Base-by-base conservation (phyloP, 345 rosid genomes). In the Brassica juncea region DNA sequence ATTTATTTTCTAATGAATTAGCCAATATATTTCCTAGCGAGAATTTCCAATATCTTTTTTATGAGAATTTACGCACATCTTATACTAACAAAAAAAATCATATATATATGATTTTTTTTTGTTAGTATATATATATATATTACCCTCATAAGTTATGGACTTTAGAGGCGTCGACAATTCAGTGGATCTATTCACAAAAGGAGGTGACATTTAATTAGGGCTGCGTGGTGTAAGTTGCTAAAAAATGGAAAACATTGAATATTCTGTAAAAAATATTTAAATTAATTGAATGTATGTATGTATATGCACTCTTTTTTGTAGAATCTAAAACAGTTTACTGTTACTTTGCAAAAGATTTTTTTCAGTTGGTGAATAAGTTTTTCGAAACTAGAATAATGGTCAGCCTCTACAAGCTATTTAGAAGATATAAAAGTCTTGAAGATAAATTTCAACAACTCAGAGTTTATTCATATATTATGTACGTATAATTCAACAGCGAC, bases 141-240 rank as follows among this genome's bases (percentile, higher is more conserved):
- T 64, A 59, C 66, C 49, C 76, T 72, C 72, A 80, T 74, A 69
- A 80, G 75, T 55, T 74, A 63, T 80, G 72, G 76, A 74, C 72
- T 70, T 61, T 74, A 27, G 82, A 80, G 75, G 28, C 61, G 72
- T 69, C 71, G 75, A 54, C 68, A 28, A 74, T 80, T 74, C 72
- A 74, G 70, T 70, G 79, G 67, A 80, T 80, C 72, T 80, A 70
- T 69, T 73, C 76, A 74, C 71, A 80, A 62, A 80, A 80, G 6
- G 83, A 63, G 34, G 72, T 74, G 75, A 39, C 83, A 69, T 74
- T 80, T 62, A 80, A 74, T 80, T 69, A 52, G 60, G 61, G 61
- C 72, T 70, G 83, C 72, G 4, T 63, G 23, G 54, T 74, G 62
- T 35, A 74, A 74, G 39, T 80, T 80, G 58, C 66, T 52, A 68